Conservation (phyloP, 441 rosid species). For the Gossypium gossypioides region DNA sequence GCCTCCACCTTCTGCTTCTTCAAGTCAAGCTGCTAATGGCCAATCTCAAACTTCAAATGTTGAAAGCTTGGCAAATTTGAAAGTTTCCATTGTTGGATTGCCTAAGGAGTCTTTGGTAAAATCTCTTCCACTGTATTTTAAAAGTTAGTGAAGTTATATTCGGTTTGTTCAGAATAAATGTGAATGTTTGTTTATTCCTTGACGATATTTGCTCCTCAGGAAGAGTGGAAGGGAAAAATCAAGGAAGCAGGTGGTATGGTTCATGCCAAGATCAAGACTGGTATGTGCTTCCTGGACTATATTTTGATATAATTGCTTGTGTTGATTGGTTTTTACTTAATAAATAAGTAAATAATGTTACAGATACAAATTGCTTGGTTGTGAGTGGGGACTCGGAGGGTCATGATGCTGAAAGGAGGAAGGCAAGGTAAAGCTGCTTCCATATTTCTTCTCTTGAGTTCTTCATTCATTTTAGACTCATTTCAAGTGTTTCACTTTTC, state of each 20-base stretch:
- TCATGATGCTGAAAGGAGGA: constrained; percentile 54
- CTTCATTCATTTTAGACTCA: constrained; percentile 11
- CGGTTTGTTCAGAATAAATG: background rate
- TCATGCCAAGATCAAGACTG: constrained; percentile 69
- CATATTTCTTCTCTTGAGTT: constrained; percentile 14
- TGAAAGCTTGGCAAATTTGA: constrained; percentile 67
- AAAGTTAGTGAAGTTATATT: background rate
- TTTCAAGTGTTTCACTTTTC: constrained; percentile 22
- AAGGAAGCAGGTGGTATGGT: constrained; percentile 65
- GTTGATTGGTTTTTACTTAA: constrained; percentile 18
- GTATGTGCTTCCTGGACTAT: constrained; percentile 26
- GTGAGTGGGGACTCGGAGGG: constrained; percentile 50
- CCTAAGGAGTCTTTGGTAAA: constrained; percentile 53
- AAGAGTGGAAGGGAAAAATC: constrained; percentile 73
- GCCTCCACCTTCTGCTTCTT: constrained; percentile 38
- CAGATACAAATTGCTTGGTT: constrained; percentile 79
- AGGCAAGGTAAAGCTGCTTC: constrained; percentile 60
- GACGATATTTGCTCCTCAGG: constrained; percentile 34
- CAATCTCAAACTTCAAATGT: constrained; percentile 38
- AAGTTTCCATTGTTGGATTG: constrained; percentile 57
- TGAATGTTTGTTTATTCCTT: background rate
- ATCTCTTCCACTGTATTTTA: background rate
- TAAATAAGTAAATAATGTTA: constrained; percentile 20
- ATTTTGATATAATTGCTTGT: background rate
- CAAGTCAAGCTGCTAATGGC: constrained; percentile 36